Percentiles rank a stretch among this genome's conserved stretches.
Conservation (phyloP, 139 green algal genomes). For the Volvox reticuliferus region DNA sequence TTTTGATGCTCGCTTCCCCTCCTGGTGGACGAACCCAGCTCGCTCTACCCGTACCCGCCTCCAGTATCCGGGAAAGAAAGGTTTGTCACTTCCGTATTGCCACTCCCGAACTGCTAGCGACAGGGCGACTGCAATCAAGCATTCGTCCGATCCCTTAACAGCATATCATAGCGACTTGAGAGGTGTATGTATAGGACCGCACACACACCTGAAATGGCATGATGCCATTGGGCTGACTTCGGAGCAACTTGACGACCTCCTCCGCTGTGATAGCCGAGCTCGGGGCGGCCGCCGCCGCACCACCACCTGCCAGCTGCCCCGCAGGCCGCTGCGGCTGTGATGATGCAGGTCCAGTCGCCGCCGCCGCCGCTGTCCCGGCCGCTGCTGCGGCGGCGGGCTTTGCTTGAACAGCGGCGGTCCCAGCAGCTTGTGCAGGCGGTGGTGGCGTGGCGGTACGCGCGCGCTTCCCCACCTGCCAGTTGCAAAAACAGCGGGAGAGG, state of each 20-base stretch:
- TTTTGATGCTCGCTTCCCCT: too few relatives aligned
- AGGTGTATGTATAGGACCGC: too few relatives aligned
- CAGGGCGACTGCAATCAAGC: too few relatives aligned
- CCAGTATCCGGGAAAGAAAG: too few relatives aligned
- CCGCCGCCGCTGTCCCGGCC: not conserved
- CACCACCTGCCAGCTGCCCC: not conserved
- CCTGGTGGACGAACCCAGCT: too few relatives aligned
- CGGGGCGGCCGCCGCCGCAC: not conserved
- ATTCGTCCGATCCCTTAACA: too few relatives aligned
- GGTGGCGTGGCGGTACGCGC: slow-evolving; percentile 28
- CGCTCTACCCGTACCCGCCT: too few relatives aligned
- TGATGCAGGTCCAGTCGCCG: not conserved
- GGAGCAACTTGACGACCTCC: slow-evolving; percentile 29
- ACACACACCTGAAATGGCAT: slow-evolving; percentile 29
- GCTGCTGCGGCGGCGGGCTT: not conserved
- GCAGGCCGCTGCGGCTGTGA: not conserved
- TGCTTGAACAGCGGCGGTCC: not conserved
- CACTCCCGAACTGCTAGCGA: too few relatives aligned
- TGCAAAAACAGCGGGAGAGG: too few relatives aligned
- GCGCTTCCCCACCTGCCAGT: not conserved
- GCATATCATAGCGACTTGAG: too few relatives aligned
- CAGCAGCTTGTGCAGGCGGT: not conserved
- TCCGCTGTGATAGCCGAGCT: slow-evolving; percentile 6
- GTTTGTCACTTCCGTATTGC: too few relatives aligned
- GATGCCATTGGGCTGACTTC: not conserved